phyloP scores from a whole-genome alignment of 306 rosid species.

The Coriaria nepalensis region DNA sequence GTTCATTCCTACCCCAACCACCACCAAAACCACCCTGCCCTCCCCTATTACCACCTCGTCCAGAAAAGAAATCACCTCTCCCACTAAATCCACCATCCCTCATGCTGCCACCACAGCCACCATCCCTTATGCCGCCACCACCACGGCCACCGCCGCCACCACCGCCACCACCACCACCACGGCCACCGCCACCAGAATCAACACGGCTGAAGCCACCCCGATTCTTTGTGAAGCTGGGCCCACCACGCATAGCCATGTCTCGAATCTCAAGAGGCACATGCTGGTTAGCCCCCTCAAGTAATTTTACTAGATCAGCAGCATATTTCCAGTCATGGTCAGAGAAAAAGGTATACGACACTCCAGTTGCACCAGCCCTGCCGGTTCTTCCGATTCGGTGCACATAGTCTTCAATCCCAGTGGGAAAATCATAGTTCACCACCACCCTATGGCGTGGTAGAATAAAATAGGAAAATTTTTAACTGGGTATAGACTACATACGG shows the following conservation, averaged over 20 bases:
- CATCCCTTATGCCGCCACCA: conserved; percentile 56
- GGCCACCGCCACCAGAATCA: conserved; percentile 32
- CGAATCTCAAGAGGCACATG: conserved; percentile 76
- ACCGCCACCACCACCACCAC: conserved; percentile 43
- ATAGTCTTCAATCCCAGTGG: conserved; percentile 89
- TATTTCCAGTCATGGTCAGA: conserved; percentile 96
- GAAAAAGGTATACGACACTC: conserved; percentile 80
- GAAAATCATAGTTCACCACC: conserved; percentile 96
- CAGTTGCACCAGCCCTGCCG: conserved; percentile 98
- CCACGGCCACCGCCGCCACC: conserved; percentile 50
- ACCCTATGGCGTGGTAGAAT: conserved; percentile 37
- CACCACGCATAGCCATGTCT: conserved; percentile 75
- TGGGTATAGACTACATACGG: neutral
- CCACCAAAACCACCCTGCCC: conserved; percentile 63
- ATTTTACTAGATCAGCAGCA: conserved; percentile 80
- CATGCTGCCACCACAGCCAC: conserved; percentile 47
- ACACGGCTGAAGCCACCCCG: conserved; percentile 49
- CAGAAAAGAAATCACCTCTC: conserved; percentile 65
- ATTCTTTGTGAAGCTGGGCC: conserved; percentile 68
- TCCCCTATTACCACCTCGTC: conserved; percentile 70
- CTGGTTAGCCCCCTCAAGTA: conserved; percentile 97
- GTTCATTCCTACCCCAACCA: conserved; percentile 73
- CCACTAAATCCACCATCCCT: conserved; percentile 42
- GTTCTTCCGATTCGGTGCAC: conserved; percentile 97
- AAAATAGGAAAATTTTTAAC: conserved; percentile 1